Evolutionary conservation across 1,139 yeast genomes (phyloP).

Genomic region (Geotrichum europaeum): DNA sequence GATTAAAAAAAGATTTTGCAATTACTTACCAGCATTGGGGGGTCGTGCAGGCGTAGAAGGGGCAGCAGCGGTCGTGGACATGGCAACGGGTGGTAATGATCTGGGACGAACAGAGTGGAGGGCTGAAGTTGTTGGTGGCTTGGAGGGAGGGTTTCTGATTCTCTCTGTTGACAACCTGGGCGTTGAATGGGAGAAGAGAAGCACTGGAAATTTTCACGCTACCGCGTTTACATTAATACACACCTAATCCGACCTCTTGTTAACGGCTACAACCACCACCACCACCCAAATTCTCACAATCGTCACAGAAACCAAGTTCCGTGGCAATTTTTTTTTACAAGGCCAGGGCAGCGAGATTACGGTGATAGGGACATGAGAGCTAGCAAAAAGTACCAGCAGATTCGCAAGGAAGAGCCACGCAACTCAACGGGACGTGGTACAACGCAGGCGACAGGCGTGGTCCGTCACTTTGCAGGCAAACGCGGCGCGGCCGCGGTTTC

Average conservation of each 20-base stretch:
- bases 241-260: background rate
- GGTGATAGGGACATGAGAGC: background rate
- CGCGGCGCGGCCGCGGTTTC: slow-evolving; percentile 17
- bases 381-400: background rate
- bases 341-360: background rate
- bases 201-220: too few relatives aligned
- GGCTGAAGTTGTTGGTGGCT: background rate
- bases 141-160: background rate
- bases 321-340: background rate
- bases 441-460: background rate
- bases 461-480: slow-evolving; percentile 27
- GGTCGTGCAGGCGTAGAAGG: slow-evolving; percentile 6
- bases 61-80: background rate
- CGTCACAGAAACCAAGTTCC: background rate
- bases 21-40: slow-evolving; percentile 17
- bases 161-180: background rate
- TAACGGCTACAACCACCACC: background rate
- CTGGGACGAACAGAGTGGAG: background rate
- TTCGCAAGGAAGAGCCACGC: background rate
- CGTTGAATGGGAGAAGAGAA: too few relatives aligned
- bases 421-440: background rate
- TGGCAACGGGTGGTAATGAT: background rate
- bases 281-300: background rate
- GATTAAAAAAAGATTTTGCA: background rate
- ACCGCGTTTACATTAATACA: background rate